These are phyloP conservation scores for Phylloporus sp. DNA, from an alignment of 768 basidiomycete genomes.

Conservation along the genomic window DNA sequence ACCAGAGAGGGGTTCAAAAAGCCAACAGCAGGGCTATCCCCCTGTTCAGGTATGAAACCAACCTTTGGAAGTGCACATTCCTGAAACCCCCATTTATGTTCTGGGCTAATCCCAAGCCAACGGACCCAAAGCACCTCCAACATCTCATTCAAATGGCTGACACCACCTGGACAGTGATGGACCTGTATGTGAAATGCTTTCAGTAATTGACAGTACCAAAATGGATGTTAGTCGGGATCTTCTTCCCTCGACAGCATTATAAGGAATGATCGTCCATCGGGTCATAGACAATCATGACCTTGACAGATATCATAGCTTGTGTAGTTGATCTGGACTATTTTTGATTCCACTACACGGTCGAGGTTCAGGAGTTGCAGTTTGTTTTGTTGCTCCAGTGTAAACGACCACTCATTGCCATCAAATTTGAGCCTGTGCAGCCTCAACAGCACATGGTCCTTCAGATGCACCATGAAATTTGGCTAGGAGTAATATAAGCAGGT, in stretches of 20 bases:
- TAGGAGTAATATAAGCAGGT: not conserved
- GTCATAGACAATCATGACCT: not conserved
- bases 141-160: not conserved
- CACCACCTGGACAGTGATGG: not conserved
- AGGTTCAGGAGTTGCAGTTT: not conserved
- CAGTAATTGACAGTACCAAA: slow-evolving; percentile 1
- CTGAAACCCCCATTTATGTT: not conserved
- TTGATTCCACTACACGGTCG: not conserved
- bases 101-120: slow-evolving; percentile 1
- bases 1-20: slow-evolving; percentile 1
- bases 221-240: not conserved
- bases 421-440: not conserved
- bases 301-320: not conserved
- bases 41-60: not conserved
- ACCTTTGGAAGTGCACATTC: not conserved
- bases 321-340: slow-evolving; percentile 1
- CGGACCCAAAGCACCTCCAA: slow-evolving; percentile 1
- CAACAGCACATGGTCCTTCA: not conserved
- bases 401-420: not conserved
- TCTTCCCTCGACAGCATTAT: slow-evolving; percentile 3
- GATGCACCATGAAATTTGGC: not conserved
- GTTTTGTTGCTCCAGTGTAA: not conserved
- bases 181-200: not conserved
- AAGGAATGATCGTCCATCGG: not conserved
- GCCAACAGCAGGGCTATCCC: not conserved